Conservation (phyloP, 2,329 filamentous ascomycete genomes). For the Hymenoscyphus linearis region DNA sequence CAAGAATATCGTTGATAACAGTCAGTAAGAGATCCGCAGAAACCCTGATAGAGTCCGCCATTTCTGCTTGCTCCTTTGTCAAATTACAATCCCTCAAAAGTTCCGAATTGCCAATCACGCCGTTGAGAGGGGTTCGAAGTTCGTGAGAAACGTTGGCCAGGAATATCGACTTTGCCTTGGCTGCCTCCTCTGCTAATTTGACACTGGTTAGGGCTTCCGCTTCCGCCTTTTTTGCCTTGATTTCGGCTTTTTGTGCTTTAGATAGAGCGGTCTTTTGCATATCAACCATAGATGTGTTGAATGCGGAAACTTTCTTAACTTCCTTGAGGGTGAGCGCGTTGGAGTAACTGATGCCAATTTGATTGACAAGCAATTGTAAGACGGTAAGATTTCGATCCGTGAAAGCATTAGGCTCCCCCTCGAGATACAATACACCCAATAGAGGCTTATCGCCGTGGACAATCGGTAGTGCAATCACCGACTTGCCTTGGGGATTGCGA, state of each 20-base stretch:
- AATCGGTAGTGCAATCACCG: constrained; percentile 76
- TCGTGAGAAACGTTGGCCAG: constrained; percentile 77
- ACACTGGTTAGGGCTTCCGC: constrained; percentile 73
- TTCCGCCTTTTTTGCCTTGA: constrained; percentile 71
- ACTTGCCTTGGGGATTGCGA: constrained; percentile 63
- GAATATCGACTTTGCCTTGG: constrained; percentile 79
- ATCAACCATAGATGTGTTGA: constrained; percentile 72
- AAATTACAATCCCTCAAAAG: constrained; percentile 71
- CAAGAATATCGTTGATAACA: constrained; percentile 93
- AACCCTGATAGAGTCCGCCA: constrained; percentile 80
- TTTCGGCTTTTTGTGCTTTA: constrained; percentile 67
- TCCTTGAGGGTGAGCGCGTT: constrained; percentile 64
- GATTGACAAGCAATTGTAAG: constrained; percentile 67
- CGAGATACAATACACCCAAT: constrained; percentile 70
- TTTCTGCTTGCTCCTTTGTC: constrained; percentile 73
- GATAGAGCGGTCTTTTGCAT: constrained; percentile 69
- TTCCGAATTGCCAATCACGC: constrained; percentile 85
- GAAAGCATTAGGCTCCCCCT: constrained; percentile 69
- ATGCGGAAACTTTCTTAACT: constrained; percentile 70
- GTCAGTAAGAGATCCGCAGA: constrained; percentile 83
- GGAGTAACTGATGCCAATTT: constrained; percentile 68
- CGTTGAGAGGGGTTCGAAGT: constrained; percentile 75
- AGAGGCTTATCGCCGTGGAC: constrained; percentile 65
- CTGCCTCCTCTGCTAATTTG: constrained; percentile 75
- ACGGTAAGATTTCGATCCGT: constrained; percentile 68